Conservation (phyloP, 179 eudicot genomes). For the Silene coronaria region DNA sequence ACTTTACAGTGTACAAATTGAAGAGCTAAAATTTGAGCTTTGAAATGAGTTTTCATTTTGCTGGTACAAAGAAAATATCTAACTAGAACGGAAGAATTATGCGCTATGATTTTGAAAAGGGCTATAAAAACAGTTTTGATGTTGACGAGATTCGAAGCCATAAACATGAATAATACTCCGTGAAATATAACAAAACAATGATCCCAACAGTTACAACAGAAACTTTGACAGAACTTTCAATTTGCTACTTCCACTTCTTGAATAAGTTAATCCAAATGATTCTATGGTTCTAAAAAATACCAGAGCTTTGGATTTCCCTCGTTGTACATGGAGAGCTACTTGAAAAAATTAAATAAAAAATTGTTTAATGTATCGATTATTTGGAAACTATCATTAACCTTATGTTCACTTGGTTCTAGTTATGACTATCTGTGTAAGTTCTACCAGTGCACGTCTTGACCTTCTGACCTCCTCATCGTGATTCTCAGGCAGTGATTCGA, state of each 20-base stretch:
- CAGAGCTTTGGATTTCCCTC: background rate
- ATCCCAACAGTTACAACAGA: background rate
- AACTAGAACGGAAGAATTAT: too few species aligned
- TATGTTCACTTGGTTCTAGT: background rate
- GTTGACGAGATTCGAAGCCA: too few species aligned
- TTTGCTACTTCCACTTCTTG: background rate
- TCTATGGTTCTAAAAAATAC: background rate
- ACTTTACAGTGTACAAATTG: too few species aligned
- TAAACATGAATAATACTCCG: too few species aligned
- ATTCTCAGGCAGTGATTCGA: constrained; percentile 64
- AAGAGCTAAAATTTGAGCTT: too few species aligned
- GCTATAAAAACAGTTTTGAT: too few species aligned
- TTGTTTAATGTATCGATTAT: background rate
- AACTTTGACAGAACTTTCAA: background rate
- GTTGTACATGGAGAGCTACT: background rate
- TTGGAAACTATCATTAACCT: background rate
- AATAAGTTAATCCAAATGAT: background rate
- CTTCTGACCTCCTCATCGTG: constrained; percentile 64
- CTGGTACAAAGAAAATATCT: too few species aligned
- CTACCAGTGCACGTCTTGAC: constrained; percentile 84
- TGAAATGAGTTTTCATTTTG: too few species aligned
- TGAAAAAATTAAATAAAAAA: background rate
- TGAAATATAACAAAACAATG: background rate
- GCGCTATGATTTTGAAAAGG: too few species aligned
- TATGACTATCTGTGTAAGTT: constrained; percentile 24